Percentiles rank a stretch among this genome's conserved stretches.
Evolutionary conservation across 352 stramenopile species (phyloP).

Genomic region (Achlya hypogyna): DNA sequence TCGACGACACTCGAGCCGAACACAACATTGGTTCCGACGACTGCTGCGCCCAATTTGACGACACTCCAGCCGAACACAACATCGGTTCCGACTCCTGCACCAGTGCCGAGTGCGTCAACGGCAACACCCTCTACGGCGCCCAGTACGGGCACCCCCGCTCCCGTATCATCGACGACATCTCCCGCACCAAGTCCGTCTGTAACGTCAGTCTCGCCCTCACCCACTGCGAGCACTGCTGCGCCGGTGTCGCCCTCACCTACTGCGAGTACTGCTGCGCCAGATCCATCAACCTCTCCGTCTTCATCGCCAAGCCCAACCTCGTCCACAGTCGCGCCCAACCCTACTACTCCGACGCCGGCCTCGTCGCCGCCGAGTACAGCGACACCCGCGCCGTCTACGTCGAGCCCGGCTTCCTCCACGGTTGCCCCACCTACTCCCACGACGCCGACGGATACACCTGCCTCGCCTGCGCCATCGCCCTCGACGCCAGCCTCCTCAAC

Average conservation of each 20-base stretch:
- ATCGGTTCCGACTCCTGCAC: too few relatives aligned
- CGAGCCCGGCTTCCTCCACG: background rate
- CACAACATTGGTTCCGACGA: background rate
- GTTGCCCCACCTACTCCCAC: background rate
- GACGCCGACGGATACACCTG: background rate
- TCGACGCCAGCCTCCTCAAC: slow-evolving; percentile 2
- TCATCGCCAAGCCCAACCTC: background rate
- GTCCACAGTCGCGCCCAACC: background rate
- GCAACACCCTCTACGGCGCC: too few relatives aligned
- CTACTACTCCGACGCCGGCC: background rate
- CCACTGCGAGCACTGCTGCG: too few relatives aligned
- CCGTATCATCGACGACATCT: too few relatives aligned
- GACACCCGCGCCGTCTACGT: background rate
- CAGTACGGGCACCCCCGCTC: too few relatives aligned
- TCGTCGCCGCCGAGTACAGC: background rate
- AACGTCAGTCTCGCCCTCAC: too few relatives aligned
- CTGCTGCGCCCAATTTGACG: background rate
- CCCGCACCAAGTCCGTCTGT: too few relatives aligned
- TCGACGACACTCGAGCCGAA: background rate
- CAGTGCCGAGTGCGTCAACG: too few relatives aligned
- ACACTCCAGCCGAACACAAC: background rate
- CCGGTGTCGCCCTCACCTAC: too few relatives aligned
- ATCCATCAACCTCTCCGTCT: background rate
- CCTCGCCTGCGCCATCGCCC: background rate
- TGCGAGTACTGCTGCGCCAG: too few relatives aligned